Base-by-base conservation (phyloP, 495 filamentous ascomycete genomes). In the Lophiotrema nucula region DNA sequence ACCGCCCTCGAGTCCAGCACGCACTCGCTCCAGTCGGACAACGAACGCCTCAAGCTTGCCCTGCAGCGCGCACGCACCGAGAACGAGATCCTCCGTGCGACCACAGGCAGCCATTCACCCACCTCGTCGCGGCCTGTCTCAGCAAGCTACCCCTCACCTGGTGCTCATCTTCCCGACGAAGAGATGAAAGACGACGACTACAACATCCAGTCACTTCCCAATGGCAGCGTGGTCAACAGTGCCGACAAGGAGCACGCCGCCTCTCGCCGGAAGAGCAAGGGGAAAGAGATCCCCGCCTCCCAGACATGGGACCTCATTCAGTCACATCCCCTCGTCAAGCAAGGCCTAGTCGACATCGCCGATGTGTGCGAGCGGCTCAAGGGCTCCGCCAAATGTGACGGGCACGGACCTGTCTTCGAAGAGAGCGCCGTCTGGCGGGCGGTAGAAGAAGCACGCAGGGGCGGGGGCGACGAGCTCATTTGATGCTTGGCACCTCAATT, bases 241-340 rank as follows among this genome's bases (percentile, higher is more conserved):
- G 58, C 62, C 27, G 56, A 60, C 45, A 56, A 41, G 13, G 43
- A 51, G 44, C 56, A 60, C 35, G 24, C 54, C n/a, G 53, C 47
- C 2, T 47, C 52, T 6, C 28, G 47, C n/a, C 41, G 73, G 23
- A 73, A 78, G 31, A 87, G 77, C 2, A 88, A 88, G n/a, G 86
- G 92, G 71, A 79, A 81, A 19, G 75, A 96, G 33, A 77, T 96
- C 4, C 88, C 87, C 27, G 85, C 89, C 1, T 83, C 84, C 28
- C 88, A 88, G 0, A 88, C 91, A 2, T 97, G 93, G 92, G 92
- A 97, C 66, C 73, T 91, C 16, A 95, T 98, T 47, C 88, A 95
- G 69, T 77, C 71, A 21, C 90, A 97, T 73, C 83, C 88, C 19
- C 70, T 93, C 22, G 95, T 86, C 65, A 84, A 87, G 67, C 76